Evolutionary conservation across 2,329 filamentous ascomycete species (phyloP).

Genomic region (Fusarium coffeatum): DNA sequence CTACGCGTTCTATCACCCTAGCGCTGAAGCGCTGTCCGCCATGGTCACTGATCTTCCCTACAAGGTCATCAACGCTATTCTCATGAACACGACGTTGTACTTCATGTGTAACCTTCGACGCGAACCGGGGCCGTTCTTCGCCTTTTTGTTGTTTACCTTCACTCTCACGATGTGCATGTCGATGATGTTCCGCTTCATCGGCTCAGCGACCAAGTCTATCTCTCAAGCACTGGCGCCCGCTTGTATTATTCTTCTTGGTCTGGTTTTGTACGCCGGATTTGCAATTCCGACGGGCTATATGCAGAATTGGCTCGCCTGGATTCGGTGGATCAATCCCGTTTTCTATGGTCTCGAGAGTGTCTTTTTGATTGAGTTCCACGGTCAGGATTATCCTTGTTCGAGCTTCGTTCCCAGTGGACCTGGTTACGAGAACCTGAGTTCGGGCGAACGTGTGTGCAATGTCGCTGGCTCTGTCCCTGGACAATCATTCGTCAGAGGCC

Average conservation of each 20-base stretch:
- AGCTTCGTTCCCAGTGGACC: conserved; percentile 44
- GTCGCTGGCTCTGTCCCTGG: background rate
- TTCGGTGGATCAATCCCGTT: conserved; percentile 72
- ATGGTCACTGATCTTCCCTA: conserved; percentile 37
- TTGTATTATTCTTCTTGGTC: conserved; percentile 32
- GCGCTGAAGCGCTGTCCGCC: conserved; percentile 38
- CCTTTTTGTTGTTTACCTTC: conserved; percentile 60
- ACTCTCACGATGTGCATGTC: conserved; percentile 70
- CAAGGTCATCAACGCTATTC: conserved; percentile 45
- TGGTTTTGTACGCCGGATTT: conserved; percentile 66
- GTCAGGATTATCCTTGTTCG: conserved; percentile 60
- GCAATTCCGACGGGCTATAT: conserved; percentile 59
- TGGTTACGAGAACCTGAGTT: conserved; percentile 11
- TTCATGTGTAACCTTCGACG: conserved; percentile 74
- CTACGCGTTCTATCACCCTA: conserved; percentile 50
- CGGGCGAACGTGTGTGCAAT: conserved; percentile 8
- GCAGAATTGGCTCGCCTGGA: conserved; percentile 64
- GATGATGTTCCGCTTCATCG: conserved; percentile 64
- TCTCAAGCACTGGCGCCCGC: conserved; percentile 41
- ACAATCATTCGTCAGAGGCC: background rate
- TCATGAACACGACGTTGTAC: conserved; percentile 63
- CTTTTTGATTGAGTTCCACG: conserved; percentile 70
- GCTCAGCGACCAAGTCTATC: conserved; percentile 37
- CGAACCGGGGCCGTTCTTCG: conserved; percentile 63
- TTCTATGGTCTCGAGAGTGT: conserved; percentile 73